Conservation (phyloP, 352 stramenopile genomes). For the Pythium biforme region DNA sequence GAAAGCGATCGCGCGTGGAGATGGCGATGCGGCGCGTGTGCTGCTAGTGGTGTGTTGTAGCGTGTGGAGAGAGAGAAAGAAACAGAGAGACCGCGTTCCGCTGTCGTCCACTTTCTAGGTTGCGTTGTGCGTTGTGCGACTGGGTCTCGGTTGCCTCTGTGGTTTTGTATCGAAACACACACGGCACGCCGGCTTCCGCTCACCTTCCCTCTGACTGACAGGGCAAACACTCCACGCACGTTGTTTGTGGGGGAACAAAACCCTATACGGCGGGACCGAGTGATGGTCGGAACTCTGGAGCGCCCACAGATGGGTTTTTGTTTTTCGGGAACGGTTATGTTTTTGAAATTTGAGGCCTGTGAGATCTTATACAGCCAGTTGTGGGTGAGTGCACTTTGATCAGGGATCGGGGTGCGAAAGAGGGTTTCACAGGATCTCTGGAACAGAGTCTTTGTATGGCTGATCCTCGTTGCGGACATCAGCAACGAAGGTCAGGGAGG, state of each 20-base stretch:
- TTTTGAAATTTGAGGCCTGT: slow-evolving; percentile 1
- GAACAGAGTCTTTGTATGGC: slow-evolving; percentile 1
- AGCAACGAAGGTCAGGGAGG: slow-evolving; percentile 7
- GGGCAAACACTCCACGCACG: background rate
- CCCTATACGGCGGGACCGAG: background rate
- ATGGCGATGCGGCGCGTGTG: background rate
- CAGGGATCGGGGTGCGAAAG: slow-evolving; percentile 3
- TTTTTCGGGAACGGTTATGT: background rate
- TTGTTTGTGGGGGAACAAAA: background rate
- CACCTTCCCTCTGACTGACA: background rate
- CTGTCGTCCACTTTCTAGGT: background rate
- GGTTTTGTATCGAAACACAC: slow-evolving; percentile 12
- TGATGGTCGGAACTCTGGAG: slow-evolving; percentile 2
- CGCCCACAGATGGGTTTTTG: background rate
- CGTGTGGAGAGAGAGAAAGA: no score
- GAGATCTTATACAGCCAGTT: slow-evolving; percentile 10
- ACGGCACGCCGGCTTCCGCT: background rate
- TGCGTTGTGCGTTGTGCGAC: background rate
- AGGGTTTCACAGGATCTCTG: slow-evolving; percentile 7
- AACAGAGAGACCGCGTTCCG: background rate
- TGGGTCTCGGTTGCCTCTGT: background rate
- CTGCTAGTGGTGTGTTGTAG: background rate
- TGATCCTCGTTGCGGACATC: slow-evolving; percentile 1
- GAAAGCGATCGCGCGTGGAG: no score
- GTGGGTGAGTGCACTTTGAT: background rate